Base-by-base conservation (phyloP, 495 filamentous ascomycete species). In the Astrothelium macrocarpum region DNA sequence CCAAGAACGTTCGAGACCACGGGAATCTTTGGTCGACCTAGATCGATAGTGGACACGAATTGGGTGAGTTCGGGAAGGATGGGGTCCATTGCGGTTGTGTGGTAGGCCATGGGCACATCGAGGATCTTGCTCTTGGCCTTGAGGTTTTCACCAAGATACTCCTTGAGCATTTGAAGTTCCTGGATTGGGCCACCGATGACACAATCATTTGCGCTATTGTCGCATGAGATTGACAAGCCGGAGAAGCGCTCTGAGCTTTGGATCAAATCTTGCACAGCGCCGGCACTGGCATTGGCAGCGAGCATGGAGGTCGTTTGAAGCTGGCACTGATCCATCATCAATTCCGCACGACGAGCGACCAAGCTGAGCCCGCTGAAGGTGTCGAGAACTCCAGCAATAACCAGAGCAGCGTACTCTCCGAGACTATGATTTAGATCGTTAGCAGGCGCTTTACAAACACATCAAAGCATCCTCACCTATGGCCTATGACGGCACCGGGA, bases 1-100 rank as follows among this genome's bases (percentile, higher is more conserved):
- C 49, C 49, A 56, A 56, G 49, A 56, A 56, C 49, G 49, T 56
- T 56, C 49, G 49, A 56, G 49, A 56, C 49, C 49, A 56, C 49
- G 49, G 49, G 49, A 29, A 56, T 56, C 1, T 56, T 56, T 26
- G 49, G 49, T 29, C 49, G 49, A 29, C 49, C 25, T 16, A 56
- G 25, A 29, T 56, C 49, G 11, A 56, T 56, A 56, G 49, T 28
- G 49, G 49, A 56, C 23, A 56, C 49, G 2, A 56, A 56, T 0
- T 56, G 23, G 49, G 49, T 56, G 20, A 56, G 49, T 20, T 56
- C 49, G 49, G 49, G 49, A 25, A 56, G 49, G 49, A 56, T 56
- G 9, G 49, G 49, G 49, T 56, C 49, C 49, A 56, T 56, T 29
- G 49, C 49, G 16, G 26, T 56, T 56, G 49, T 56, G 25, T 56